Conservation (phyloP, 495 filamentous ascomycete genomes). For the Endocarpon pusillum region DNA sequence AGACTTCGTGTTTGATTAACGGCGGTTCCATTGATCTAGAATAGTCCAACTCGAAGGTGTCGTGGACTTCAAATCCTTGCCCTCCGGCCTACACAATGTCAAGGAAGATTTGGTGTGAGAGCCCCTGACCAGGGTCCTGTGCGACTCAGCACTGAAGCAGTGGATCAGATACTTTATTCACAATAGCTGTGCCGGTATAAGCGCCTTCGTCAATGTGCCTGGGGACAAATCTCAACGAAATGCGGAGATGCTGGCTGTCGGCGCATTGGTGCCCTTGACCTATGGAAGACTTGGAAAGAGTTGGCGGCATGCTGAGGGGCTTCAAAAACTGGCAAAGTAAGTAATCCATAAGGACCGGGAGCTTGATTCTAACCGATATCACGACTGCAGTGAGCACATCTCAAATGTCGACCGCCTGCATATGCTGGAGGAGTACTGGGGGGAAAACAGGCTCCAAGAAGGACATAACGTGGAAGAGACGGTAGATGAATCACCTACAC, state of each 20-base stretch:
- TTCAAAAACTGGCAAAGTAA: slow-evolving; percentile 60
- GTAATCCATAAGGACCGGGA: too few relatives aligned
- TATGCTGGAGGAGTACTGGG: slow-evolving; percentile 66
- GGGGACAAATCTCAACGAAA: slow-evolving; percentile 63
- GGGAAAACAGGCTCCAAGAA: slow-evolving; percentile 39
- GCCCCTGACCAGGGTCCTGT: background rate
- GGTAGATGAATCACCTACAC: too few relatives aligned
- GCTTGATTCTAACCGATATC: background rate
- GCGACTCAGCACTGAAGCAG: background rate
- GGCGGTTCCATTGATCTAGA: slow-evolving; percentile 1
- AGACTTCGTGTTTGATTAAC: background rate
- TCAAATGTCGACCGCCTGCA: slow-evolving; percentile 36
- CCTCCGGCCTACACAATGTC: slow-evolving; percentile 82
- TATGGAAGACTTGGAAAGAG: slow-evolving; percentile 74
- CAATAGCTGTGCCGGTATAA: slow-evolving; percentile 68
- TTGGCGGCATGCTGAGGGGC: slow-evolving; percentile 67
- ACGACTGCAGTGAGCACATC: slow-evolving; percentile 28
- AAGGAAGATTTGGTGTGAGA: slow-evolving; percentile 66
- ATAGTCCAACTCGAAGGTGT: slow-evolving; percentile 68
- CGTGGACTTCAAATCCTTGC: slow-evolving; percentile 89
- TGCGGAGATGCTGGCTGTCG: slow-evolving; percentile 84
- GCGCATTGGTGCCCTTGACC: slow-evolving; percentile 69
- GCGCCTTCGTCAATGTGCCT: slow-evolving; percentile 77
- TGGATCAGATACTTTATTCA: slow-evolving; percentile 65
- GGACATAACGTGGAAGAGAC: too few relatives aligned